Conservation (phyloP, 2,329 filamentous ascomycete genomes). For the Escovopsis sp. region DNA sequence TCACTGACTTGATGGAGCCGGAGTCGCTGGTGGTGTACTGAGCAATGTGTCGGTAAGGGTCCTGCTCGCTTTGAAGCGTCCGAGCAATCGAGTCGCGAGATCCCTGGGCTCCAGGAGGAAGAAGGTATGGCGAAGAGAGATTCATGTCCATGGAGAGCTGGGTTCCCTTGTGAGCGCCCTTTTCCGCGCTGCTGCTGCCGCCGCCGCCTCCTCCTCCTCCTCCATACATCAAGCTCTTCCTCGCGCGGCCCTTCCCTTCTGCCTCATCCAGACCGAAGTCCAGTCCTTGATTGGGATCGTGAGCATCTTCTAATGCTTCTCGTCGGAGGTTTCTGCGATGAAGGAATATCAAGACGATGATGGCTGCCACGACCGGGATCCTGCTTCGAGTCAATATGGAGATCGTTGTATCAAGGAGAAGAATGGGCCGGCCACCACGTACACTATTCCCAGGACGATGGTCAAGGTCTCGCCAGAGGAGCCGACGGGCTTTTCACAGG, state of each 20-base stretch:
- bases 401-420: neutral
- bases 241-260: conserved; percentile 22
- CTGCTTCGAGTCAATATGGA: conserved; percentile 29
- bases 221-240: conserved; percentile 24
- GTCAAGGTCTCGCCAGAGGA: conserved; percentile 44
- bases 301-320: conserved; percentile 60
- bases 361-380: conserved; percentile 56
- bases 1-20: conserved; percentile 40
- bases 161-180: conserved; percentile 29
- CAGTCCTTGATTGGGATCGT: conserved; percentile 78
- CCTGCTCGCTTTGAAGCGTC: conserved; percentile 58
- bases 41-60: conserved; percentile 61
- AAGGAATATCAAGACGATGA: conserved; percentile 56
- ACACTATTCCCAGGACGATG: conserved; percentile 57
- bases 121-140: conserved; percentile 74
- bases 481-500: conserved; percentile 46
- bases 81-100: conserved; percentile 78
- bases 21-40: conserved; percentile 43
- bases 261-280: conserved; percentile 71
- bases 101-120: conserved; percentile 65
- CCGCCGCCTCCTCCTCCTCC: conserved; percentile 20
- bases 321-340: conserved; percentile 66
- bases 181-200: conserved; percentile 24
- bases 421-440: conserved; percentile 25
- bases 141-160: conserved; percentile 61